Evolutionary conservation across 192 early-diverging fungal genomes (phyloP).

Genomic region (Podila verticillata): DNA sequence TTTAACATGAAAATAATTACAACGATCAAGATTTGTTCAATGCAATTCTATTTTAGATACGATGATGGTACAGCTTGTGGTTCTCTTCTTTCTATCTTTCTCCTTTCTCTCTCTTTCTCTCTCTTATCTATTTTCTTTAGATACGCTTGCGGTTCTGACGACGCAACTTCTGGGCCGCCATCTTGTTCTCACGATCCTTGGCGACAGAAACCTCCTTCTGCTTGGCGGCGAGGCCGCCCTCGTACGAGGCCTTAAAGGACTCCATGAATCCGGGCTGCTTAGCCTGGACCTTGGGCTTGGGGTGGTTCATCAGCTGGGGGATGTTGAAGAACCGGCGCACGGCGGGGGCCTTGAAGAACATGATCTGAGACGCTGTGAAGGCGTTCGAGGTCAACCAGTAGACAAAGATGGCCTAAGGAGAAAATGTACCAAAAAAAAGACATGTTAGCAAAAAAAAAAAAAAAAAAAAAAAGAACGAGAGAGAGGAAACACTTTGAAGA

Average conservation of each 20-base stretch:
- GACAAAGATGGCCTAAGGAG: slow-evolving; percentile 76
- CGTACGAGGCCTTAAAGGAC: slow-evolving; percentile 56
- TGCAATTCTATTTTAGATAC: no score
- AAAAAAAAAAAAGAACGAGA: no score
- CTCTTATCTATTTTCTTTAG: slow-evolving; percentile 1
- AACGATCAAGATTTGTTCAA: no score
- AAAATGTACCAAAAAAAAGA: slow-evolving; percentile 3
- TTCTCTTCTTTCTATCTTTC: no score
- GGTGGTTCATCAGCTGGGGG: slow-evolving; percentile 54
- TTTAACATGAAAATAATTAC: no score
- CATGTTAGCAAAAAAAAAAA: slow-evolving; percentile 21
- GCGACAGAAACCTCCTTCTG: slow-evolving; percentile 28
- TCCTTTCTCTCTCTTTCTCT: no score
- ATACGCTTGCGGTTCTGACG: slow-evolving; percentile 51
- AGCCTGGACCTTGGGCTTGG: slow-evolving; percentile 50
- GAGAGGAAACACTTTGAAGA: slow-evolving; percentile 9
- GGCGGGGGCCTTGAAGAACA: slow-evolving; percentile 65
- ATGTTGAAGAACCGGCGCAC: slow-evolving; percentile 71
- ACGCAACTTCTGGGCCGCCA: slow-evolving; percentile 43
- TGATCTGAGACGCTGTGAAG: slow-evolving; percentile 75
- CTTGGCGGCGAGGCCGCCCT: slow-evolving; percentile 44
- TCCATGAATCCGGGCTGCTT: slow-evolving; percentile 58
- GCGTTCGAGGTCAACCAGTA: slow-evolving; percentile 87
- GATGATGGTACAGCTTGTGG: no score
- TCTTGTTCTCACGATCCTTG: slow-evolving; percentile 42